These are phyloP conservation scores for Thelephora ganbajun DNA, from an alignment of 768 basidiomycete species.

Conservation along the genomic window DNA sequence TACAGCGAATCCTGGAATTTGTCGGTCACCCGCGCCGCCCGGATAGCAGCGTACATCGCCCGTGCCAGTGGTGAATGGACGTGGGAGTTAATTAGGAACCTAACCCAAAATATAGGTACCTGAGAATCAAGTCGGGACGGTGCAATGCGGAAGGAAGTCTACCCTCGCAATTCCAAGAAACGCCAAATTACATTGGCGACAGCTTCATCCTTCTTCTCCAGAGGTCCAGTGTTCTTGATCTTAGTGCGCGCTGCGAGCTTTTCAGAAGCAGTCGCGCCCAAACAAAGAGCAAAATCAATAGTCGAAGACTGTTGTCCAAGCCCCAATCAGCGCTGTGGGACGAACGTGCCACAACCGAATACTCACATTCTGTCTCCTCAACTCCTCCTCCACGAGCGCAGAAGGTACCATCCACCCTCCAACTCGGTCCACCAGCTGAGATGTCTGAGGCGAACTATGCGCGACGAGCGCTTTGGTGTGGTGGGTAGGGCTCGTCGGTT, in stretches of 20 bases:
- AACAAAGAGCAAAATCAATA: conserved; percentile 88
- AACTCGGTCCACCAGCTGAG: conserved; percentile 79
- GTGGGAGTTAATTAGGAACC: conserved; percentile 83
- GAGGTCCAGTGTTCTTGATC: conserved; percentile 37
- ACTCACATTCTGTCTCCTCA: conserved; percentile 91
- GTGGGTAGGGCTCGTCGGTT: conserved; percentile 25
- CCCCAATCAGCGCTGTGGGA: not conserved
- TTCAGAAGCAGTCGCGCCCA: conserved; percentile 80
- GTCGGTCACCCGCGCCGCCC: conserved; percentile 75
- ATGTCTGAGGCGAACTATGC: conserved; percentile 69
- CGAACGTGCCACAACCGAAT: conserved; percentile 1
- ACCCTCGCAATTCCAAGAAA: conserved; percentile 94
- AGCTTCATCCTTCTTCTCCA: conserved; percentile 97
- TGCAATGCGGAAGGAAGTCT: conserved; percentile 18
- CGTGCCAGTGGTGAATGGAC: conserved; percentile 81
- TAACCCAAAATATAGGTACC: conserved; percentile 15
- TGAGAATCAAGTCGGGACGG: not conserved
- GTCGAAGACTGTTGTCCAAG: conserved; percentile 65
- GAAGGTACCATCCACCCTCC: conserved; percentile 83
- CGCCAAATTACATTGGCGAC: conserved; percentile 98
- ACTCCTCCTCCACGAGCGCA: conserved; percentile 79
- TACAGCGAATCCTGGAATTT: conserved; percentile 97
- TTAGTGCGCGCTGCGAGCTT: conserved; percentile 74
- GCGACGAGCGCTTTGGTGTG: conserved; percentile 37
- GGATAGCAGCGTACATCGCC: conserved; percentile 78